Conservation (phyloP, 306 rosid species). For the Trifolium repens region DNA sequence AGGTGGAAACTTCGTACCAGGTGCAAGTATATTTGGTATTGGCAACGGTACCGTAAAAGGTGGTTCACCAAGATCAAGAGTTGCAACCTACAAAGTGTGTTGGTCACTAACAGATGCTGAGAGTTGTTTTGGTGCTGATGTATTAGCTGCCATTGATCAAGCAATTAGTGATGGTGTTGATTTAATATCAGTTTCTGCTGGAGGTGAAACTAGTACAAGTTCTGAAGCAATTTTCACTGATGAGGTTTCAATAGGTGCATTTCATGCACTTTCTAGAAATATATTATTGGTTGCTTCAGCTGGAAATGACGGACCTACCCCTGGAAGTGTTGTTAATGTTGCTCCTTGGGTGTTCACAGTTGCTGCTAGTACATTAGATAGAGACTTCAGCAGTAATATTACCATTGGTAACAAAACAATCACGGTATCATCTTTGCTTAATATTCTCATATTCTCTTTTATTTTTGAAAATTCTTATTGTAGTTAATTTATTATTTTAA, state of each 20-base stretch:
- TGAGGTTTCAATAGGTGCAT: constrained; percentile 56
- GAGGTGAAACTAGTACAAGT: constrained; percentile 12
- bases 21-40: constrained; percentile 26
- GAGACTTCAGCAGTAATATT: constrained; percentile 55
- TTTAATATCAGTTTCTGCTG: constrained; percentile 57
- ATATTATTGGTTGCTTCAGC: constrained; percentile 58
- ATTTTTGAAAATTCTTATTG: not conserved
- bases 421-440: constrained; percentile 24
- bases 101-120: constrained; percentile 41
- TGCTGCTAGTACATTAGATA: constrained; percentile 72
- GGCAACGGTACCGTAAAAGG: constrained; percentile 65
- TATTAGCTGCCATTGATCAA: constrained; percentile 64
- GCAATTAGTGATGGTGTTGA: constrained; percentile 81
- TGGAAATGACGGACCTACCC: constrained; percentile 66
- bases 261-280: constrained; percentile 59
- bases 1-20: constrained; percentile 59
- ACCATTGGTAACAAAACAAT: constrained; percentile 47
- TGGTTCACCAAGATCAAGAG: constrained; percentile 76
- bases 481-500: not conserved
- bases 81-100: constrained; percentile 81
- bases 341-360: constrained; percentile 72
- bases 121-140: constrained; percentile 62
- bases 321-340: constrained; percentile 50
- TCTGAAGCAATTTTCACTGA: constrained; percentile 33
- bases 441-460: not conserved